These are phyloP conservation scores for Graphiopsis chlorocephala DNA, from an alignment of 2,329 filamentous ascomycete species.

Conservation along the genomic window DNA sequence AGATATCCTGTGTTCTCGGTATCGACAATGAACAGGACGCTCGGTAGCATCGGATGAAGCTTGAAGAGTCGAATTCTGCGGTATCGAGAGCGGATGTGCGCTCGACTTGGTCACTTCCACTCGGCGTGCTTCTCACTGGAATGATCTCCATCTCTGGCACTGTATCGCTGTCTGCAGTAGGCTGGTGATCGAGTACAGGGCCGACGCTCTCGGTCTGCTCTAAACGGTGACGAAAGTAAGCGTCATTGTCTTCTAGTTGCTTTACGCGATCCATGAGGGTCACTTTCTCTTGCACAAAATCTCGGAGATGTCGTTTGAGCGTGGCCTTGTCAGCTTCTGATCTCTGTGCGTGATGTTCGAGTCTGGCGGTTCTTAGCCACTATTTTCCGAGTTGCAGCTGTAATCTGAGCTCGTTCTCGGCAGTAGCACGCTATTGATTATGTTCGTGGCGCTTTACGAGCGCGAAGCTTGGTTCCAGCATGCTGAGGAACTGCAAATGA, in stretches of 20 bases:
- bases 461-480: background rate
- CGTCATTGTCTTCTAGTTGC: background rate
- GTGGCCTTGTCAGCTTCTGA: background rate
- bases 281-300: background rate
- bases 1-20: background rate
- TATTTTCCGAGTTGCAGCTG: too few species aligned
- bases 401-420: background rate
- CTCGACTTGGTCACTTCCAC: background rate
- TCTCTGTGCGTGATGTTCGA: background rate
- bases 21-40: background rate
- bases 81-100: background rate
- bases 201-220: too few species aligned
- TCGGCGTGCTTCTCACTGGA: background rate
- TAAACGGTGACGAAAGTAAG: too few species aligned
- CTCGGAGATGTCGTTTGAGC: too few species aligned
- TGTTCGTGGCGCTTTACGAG: background rate
- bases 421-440: background rate
- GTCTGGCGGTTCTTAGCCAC: background rate
- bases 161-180: too few species aligned
- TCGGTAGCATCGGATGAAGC: background rate
- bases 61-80: background rate
- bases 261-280: background rate
- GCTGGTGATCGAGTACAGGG: too few species aligned
- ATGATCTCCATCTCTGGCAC: background rate
- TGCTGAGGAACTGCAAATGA: background rate